Percentiles rank a stretch among this genome's conserved stretches.
Evolutionary conservation across 1,284 basidiomycete species (phyloP).

Genomic region (Trichosporon asahii): DNA sequence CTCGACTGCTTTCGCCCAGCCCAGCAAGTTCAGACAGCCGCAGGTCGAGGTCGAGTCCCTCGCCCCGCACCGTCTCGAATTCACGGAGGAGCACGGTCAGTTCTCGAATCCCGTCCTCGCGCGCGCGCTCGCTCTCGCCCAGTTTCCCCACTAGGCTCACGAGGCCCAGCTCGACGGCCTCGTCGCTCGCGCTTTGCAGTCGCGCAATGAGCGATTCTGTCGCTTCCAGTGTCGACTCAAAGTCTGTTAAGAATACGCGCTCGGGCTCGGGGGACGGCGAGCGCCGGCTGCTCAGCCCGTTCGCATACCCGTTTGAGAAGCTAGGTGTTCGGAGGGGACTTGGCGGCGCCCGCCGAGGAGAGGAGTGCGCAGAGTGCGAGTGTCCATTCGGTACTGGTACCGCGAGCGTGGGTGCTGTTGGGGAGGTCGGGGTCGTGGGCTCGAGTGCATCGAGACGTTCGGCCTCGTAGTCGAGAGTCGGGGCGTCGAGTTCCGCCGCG

Average conservation of each 20-base stretch:
- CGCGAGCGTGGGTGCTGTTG: not conserved
- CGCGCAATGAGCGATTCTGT: not conserved
- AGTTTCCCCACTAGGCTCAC: constrained; percentile 9
- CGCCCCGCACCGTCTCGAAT: constrained; percentile 9
- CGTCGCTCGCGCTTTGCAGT: not conserved
- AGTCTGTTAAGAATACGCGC: not conserved
- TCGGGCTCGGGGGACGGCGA: not conserved
- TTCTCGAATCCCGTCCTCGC: constrained; percentile 23
- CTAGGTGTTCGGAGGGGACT: not conserved
- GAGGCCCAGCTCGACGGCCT: constrained; percentile 15
- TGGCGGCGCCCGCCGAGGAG: not conserved
- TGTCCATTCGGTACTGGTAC: not conserved
- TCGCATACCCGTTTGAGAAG: not conserved
- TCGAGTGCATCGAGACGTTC: not conserved
- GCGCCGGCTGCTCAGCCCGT: not conserved
- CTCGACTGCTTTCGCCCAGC: not conserved
- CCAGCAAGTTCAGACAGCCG: not conserved
- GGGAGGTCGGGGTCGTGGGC: not conserved
- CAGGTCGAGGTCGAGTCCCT: constrained; percentile 2
- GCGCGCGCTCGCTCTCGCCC: constrained; percentile 18
- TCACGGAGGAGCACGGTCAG: constrained; percentile 17
- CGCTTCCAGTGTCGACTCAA: not conserved
- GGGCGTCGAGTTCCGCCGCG: constrained; percentile 12
- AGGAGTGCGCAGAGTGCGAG: not conserved
- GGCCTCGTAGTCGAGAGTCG: constrained; percentile 9